Conservation (phyloP, 176 grass and related monocot genomes). For the Cenchrus americanus region DNA sequence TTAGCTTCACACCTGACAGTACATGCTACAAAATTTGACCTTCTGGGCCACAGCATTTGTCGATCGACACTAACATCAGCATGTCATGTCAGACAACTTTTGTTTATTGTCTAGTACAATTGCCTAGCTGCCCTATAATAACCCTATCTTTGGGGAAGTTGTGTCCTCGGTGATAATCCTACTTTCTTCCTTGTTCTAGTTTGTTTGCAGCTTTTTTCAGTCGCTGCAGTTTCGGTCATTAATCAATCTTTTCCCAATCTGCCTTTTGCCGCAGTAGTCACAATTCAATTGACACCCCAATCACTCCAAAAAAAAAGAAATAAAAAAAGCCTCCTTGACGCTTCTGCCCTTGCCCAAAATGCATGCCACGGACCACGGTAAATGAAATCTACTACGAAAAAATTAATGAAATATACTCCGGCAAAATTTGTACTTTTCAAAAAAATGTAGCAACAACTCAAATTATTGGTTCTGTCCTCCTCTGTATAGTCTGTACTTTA, state of each 20-base stretch:
- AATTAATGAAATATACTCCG: neutral
- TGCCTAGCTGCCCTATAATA: neutral
- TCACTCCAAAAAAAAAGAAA: neutral
- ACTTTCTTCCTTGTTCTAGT: neutral
- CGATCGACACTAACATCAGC: neutral
- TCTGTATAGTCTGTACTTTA: too few relatives aligned
- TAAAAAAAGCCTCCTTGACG: neutral
- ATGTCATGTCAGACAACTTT: neutral
- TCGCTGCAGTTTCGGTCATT: neutral
- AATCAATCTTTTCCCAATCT: constrained; percentile 21
- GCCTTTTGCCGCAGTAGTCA: neutral
- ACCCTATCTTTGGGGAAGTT: neutral
- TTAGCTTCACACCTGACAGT: neutral
- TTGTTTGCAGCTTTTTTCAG: constrained; percentile 25
- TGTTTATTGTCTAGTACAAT: neutral
- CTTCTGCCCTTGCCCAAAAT: neutral
- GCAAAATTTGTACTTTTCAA: neutral
- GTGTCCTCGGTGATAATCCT: neutral
- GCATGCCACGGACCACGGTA: too few relatives aligned
- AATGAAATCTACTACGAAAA: neutral
- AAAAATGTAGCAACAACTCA: neutral
- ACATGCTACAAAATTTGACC: neutral
- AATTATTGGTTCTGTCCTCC: neutral
- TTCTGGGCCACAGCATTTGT: neutral
- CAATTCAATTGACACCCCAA: neutral